These are phyloP conservation scores for Symmetrospora coprosmae DNA, from an alignment of 768 basidiomycete genomes.

Conservation along the genomic window DNA sequence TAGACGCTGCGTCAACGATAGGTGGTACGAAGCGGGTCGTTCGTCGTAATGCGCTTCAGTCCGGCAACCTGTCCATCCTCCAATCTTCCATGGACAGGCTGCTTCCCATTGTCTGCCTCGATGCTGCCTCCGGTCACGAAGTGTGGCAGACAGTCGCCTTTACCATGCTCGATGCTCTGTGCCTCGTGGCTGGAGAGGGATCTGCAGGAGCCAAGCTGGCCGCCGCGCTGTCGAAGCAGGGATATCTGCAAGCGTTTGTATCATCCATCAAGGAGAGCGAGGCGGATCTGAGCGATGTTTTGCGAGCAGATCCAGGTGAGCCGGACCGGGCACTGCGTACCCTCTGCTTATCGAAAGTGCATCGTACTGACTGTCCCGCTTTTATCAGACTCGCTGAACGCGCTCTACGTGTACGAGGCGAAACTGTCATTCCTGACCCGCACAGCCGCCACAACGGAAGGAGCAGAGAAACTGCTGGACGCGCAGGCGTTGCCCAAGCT, in stretches of 20 bases:
- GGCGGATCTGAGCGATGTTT: slow-evolving; percentile 52
- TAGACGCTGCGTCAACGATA: slow-evolving; percentile 31
- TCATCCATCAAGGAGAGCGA: slow-evolving; percentile 73
- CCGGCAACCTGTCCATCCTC: slow-evolving; percentile 53
- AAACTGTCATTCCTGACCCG: slow-evolving; percentile 81
- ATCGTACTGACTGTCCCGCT: background rate
- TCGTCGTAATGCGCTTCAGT: slow-evolving; percentile 43
- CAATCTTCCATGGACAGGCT: slow-evolving; percentile 58
- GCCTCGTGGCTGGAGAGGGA: slow-evolving; percentile 46
- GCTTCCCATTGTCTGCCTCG: slow-evolving; percentile 59
- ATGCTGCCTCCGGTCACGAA: slow-evolving; percentile 85
- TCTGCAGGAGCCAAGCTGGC: slow-evolving; percentile 49
- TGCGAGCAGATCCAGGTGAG: slow-evolving; percentile 81
- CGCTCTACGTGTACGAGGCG: slow-evolving; percentile 84
- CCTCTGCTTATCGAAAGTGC: background rate
- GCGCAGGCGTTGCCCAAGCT: slow-evolving; percentile 58
- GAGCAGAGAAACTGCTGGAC: slow-evolving; percentile 72
- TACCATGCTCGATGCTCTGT: slow-evolving; percentile 68
- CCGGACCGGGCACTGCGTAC: too few relatives aligned
- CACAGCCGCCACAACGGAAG: slow-evolving; percentile 64
- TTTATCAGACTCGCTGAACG: slow-evolving; percentile 63
- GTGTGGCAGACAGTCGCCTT: slow-evolving; percentile 96
- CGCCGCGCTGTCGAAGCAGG: slow-evolving; percentile 53
- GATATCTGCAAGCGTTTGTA: slow-evolving; percentile 67
- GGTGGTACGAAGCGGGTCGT: slow-evolving; percentile 36